Percentiles rank a stretch among this genome's conserved stretches.
Evolutionary conservation across 2,329 filamentous ascomycete genomes (phyloP).

Genomic region (Colletotrichum sojae): DNA sequence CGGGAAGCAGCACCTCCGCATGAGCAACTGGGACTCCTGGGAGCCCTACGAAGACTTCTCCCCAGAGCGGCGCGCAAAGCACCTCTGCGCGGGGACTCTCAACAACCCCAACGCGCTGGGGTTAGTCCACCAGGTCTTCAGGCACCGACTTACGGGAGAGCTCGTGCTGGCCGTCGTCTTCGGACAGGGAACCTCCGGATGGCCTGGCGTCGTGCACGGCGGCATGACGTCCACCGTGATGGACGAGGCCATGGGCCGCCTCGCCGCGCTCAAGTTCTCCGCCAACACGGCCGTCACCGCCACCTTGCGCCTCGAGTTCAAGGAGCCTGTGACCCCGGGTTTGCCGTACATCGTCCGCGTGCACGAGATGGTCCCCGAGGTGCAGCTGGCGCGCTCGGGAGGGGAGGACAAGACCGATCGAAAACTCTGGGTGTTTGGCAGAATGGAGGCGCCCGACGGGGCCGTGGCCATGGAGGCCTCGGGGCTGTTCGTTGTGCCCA

Average conservation of each 20-base stretch:
- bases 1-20: neutral
- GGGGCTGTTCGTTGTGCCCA: conserved; percentile 41
- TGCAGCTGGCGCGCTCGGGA: conserved; percentile 10
- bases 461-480: conserved; percentile 26
- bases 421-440: conserved; percentile 38
- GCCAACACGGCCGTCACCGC: conserved; percentile 39
- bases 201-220: conserved; percentile 52
- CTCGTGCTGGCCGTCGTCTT: conserved; percentile 51
- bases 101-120: conserved; percentile 46
- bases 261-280: conserved; percentile 27
- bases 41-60: conserved; percentile 29
- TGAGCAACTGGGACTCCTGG: conserved; percentile 29
- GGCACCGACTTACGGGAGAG: conserved; percentile 45
- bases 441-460: conserved; percentile 29
- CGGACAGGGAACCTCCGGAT: conserved; percentile 52
- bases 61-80: conserved; percentile 44
- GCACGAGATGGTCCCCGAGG: conserved; percentile 24
- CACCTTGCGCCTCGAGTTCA: conserved; percentile 33
- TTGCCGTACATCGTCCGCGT: conserved; percentile 33
- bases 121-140: conserved; percentile 54
- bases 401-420: conserved; percentile 37
- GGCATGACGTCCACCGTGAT: conserved; percentile 54
- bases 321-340: conserved; percentile 24
- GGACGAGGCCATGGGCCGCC: conserved; percentile 54
- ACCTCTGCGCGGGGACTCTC: conserved; percentile 52